phyloP scores from a whole-genome alignment of 768 basidiomycete genomes.

The Chalciporus sphaerocephalus region DNA sequence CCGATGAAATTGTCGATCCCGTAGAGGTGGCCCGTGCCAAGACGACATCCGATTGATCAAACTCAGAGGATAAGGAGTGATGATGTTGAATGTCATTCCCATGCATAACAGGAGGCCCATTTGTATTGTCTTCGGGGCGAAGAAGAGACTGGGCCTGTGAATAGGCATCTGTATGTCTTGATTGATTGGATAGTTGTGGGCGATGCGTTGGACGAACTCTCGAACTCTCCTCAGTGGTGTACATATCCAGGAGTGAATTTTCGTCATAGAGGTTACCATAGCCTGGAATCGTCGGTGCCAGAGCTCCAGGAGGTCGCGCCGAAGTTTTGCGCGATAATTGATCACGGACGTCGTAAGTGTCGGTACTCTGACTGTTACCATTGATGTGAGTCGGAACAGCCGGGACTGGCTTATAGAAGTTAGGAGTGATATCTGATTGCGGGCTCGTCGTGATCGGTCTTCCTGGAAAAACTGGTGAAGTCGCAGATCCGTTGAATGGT shows the following conservation, averaged over 20 bases:
- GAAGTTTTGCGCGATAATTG: constrained; percentile 20
- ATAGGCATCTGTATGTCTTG: constrained; percentile 18
- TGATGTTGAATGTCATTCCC: constrained; percentile 18
- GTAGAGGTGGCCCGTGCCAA: constrained; percentile 28
- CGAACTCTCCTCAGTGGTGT: constrained; percentile 15
- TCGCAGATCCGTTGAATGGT: constrained; percentile 20
- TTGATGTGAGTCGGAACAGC: constrained; percentile 20
- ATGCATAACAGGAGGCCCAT: constrained; percentile 11
- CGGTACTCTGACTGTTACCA: constrained; percentile 6
- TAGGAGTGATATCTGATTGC: constrained; percentile 19
- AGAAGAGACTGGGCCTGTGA: constrained; percentile 9
- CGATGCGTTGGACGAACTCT: constrained; percentile 18
- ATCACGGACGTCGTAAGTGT: constrained; percentile 20
- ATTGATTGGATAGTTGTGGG: constrained; percentile 18
- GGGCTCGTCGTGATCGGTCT: constrained; percentile 12
- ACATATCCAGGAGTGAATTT: constrained; percentile 20
- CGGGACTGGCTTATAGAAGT: constrained; percentile 31
- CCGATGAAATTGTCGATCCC: constrained; percentile 28
- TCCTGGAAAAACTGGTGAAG: constrained; percentile 15
- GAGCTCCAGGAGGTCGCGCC: constrained; percentile 28
- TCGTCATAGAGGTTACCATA: constrained; percentile 22
- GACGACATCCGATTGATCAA: constrained; percentile 10
- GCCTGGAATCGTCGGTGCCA: constrained; percentile 26
- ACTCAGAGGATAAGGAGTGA: constrained; percentile 19
- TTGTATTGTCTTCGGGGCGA: constrained; percentile 12